These are phyloP conservation scores for Vitis rotundifolia DNA, from an alignment of 164 flowering plant genomes.

Conservation along the genomic window DNA sequence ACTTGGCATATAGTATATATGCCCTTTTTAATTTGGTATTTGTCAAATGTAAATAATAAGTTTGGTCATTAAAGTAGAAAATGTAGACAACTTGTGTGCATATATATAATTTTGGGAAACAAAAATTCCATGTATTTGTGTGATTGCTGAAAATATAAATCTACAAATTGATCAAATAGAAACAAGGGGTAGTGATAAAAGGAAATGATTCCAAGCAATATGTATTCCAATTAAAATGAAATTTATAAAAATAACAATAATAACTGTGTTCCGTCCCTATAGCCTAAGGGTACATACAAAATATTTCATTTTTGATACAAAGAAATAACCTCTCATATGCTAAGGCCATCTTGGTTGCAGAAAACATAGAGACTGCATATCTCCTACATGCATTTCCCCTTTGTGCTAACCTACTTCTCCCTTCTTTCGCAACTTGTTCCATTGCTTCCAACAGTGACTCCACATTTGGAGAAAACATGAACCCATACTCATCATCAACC, in stretches of 20 bases:
- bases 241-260: too few relatives aligned
- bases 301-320: conserved; percentile 46
- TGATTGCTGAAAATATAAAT: too few relatives aligned
- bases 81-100: too few relatives aligned
- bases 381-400: conserved; percentile 43
- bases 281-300: conserved; percentile 37
- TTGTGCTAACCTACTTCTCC: conserved; percentile 22
- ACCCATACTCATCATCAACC: conserved; percentile 45
- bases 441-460: conserved; percentile 41
- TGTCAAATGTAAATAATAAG: too few relatives aligned
- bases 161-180: neutral
- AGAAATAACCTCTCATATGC: conserved; percentile 66
- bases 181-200: neutral
- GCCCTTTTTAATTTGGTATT: too few relatives aligned
- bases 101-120: too few relatives aligned
- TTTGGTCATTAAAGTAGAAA: too few relatives aligned
- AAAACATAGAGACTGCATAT: conserved; percentile 43
- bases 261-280: too few relatives aligned
- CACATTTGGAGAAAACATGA: conserved; percentile 55
- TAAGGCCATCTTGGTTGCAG: conserved; percentile 55
- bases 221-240: too few relatives aligned
- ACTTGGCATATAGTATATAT: too few relatives aligned
- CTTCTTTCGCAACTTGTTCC: conserved; percentile 40
- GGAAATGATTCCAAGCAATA: too few relatives aligned
- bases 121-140: too few relatives aligned